These are phyloP conservation scores for Halenospora varia DNA, from an alignment of 495 filamentous ascomycete genomes.

Conservation along the genomic window DNA sequence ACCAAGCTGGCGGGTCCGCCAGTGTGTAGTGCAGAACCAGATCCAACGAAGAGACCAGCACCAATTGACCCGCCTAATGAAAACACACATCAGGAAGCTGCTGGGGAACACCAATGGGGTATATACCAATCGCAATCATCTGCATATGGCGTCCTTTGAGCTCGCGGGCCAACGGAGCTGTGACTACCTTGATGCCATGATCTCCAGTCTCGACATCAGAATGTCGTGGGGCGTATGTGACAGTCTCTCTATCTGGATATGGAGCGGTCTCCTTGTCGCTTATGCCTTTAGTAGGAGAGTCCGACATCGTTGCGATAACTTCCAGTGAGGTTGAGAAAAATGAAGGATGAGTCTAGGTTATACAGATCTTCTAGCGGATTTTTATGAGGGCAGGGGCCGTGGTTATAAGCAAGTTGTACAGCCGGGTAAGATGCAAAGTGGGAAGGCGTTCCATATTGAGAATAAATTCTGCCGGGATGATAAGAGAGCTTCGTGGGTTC, in stretches of 20 bases:
- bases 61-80: constrained; percentile 50
- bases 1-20: constrained; percentile 41
- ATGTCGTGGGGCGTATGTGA: neutral
- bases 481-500: neutral
- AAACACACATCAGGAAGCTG: neutral
- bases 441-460: neutral
- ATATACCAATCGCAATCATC: constrained; percentile 63
- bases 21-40: constrained; percentile 36
- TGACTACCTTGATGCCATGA: constrained; percentile 9
- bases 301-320: neutral
- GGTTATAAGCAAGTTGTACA: neutral
- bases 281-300: neutral
- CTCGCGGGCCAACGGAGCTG: constrained; percentile 8
- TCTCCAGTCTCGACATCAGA: constrained; percentile 1
- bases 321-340: neutral
- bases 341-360: neutral
- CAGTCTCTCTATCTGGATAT: too few relatives aligned
- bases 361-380: neutral
- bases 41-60: constrained; percentile 50
- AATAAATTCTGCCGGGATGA: neutral
- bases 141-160: constrained; percentile 59
- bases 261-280: neutral
- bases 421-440: neutral
- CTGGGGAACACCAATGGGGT: neutral
- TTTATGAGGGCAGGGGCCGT: neutral